Evolutionary conservation across 345 rosid genomes (phyloP).

Genomic region (Lagerstroemia speciosa): DNA sequence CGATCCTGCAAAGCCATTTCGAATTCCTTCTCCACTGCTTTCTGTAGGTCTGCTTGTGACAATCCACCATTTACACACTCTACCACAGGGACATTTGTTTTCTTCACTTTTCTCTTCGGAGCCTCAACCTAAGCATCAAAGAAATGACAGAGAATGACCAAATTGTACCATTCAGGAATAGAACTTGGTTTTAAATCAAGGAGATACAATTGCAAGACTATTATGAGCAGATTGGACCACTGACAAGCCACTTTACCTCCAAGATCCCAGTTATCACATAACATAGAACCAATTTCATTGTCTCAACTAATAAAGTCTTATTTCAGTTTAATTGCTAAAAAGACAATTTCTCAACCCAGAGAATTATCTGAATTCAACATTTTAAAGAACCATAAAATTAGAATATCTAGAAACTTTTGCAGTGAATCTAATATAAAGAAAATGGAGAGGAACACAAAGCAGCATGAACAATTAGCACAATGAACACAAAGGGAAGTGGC

Average conservation of each 20-base stretch:
- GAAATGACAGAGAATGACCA: not conserved
- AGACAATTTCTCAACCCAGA: not conserved
- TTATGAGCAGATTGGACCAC: not conserved
- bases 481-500: no score
- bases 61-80: constrained; percentile 76
- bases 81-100: constrained; percentile 60
- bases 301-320: not conserved
- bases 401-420: no score
- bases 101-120: constrained; percentile 90
- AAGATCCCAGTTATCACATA: not conserved
- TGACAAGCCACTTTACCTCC: not conserved
- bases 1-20: constrained; percentile 99
- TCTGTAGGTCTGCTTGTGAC: constrained; percentile 53
- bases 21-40: constrained; percentile 89
- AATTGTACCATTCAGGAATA: not conserved
- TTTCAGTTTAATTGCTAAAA: not conserved
- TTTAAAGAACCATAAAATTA: no score
- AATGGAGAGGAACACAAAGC: no score
- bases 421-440: no score
- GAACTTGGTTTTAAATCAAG: not conserved
- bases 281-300: not conserved
- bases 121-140: constrained; percentile 49
- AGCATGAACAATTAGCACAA: not conserved
- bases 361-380: not conserved
- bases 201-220: not conserved